These are phyloP conservation scores for Phytophthora boehmeriae DNA, from an alignment of 352 stramenopile genomes.

Conservation along the genomic window DNA sequence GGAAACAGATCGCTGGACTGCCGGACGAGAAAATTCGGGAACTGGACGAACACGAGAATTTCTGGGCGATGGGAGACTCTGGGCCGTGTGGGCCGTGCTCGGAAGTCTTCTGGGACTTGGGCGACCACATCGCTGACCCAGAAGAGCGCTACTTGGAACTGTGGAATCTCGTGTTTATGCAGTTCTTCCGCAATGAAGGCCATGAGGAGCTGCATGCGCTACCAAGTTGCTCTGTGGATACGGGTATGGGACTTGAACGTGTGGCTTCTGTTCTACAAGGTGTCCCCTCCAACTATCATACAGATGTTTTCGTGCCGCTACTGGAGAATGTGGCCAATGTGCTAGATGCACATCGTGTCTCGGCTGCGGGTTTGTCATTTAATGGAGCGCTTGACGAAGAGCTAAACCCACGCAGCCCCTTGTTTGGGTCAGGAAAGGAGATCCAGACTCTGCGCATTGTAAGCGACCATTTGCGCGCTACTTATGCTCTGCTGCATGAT, in stretches of 20 bases:
- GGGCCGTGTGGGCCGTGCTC: constrained; percentile 94
- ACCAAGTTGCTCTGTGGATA: constrained; percentile 95
- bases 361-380: constrained; percentile 35
- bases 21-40: constrained; percentile 53
- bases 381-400: constrained; percentile 45
- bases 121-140: constrained; percentile 80
- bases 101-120: constrained; percentile 96
- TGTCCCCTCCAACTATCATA: constrained; percentile 97
- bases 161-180: constrained; percentile 99
- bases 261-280: constrained; percentile 95
- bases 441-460: constrained; percentile 89
- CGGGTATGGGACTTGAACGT: constrained; percentile 97
- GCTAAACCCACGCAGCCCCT: constrained; percentile 39
- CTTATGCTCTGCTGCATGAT: constrained; percentile 94
- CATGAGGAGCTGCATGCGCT: constrained; percentile 76
- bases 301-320: constrained; percentile 95
- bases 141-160: constrained; percentile 92
- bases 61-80: constrained; percentile 97
- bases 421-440: constrained; percentile 57
- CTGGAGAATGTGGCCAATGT: constrained; percentile 53
- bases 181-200: constrained; percentile 93
- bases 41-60: constrained; percentile 94
- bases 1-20: constrained; percentile 59
- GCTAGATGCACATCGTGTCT: constrained; percentile 39
- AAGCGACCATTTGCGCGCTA: constrained; percentile 95